phyloP scores from a whole-genome alignment of 1,284 basidiomycete species.

The Heterobasidion irregulare region DNA sequence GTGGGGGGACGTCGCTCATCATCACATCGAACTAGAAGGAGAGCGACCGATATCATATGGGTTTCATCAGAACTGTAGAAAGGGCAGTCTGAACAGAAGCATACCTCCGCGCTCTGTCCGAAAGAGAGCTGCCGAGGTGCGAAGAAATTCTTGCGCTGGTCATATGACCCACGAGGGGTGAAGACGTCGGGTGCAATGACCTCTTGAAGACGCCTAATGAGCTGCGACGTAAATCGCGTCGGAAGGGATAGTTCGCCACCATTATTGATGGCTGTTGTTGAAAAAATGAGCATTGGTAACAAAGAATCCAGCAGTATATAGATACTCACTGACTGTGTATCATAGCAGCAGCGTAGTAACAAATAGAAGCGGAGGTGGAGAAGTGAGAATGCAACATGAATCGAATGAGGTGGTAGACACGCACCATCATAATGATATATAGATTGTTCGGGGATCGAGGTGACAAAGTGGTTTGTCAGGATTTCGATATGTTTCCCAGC shows the following conservation, averaged over 20 bases:
- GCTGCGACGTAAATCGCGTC: constrained; percentile 42
- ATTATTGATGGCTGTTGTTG: constrained; percentile 33
- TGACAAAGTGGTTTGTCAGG: constrained; percentile 57
- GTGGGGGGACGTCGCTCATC: background rate
- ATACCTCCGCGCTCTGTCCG: constrained; percentile 24
- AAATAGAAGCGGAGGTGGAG: constrained; percentile 27
- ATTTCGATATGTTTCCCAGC: constrained; percentile 44
- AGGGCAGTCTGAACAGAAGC: background rate
- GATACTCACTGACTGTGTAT: background rate
- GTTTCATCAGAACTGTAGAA: background rate
- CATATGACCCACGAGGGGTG: constrained; percentile 59
- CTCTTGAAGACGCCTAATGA: constrained; percentile 54
- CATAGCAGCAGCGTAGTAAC: constrained; percentile 31
- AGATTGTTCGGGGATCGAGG: constrained; percentile 46
- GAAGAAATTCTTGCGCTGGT: constrained; percentile 74
- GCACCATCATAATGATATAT: constrained; percentile 72
- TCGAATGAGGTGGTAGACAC: constrained; percentile 12
- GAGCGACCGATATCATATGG: background rate
- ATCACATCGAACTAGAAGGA: background rate
- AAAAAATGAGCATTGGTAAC: constrained; percentile 53
- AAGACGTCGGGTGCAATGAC: constrained; percentile 49
- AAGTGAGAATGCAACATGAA: background rate
- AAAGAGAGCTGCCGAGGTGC: constrained; percentile 48
- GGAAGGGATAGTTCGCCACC: constrained; percentile 51
- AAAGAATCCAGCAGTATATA: constrained; percentile 48